Evolutionary conservation across 129 eudicot genomes (phyloP).

Genomic region (Helianthus tuberosus): DNA sequence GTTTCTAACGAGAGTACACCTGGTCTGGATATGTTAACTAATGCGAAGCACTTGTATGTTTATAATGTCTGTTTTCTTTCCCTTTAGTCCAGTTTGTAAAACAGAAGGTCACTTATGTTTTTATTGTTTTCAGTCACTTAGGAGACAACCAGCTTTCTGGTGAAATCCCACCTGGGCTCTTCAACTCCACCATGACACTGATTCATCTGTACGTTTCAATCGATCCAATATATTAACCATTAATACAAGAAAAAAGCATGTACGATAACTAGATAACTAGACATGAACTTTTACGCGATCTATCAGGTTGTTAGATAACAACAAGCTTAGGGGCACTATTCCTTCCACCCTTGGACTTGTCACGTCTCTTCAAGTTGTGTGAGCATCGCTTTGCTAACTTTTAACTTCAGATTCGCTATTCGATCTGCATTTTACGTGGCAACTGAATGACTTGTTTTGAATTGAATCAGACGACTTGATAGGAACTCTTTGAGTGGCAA

Average conservation of each 20-base stretch:
- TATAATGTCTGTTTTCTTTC: background rate
- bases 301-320: constrained; percentile 46
- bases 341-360: constrained; percentile 48
- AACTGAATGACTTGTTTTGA: constrained; percentile 5
- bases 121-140: constrained; percentile 32
- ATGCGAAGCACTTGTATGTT: constrained; percentile 64
- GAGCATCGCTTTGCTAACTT: constrained; percentile 24
- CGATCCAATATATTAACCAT: background rate
- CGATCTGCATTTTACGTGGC: background rate
- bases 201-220: constrained; percentile 56
- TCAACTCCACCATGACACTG: constrained; percentile 52
- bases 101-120: background rate
- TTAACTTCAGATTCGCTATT: constrained; percentile 1
- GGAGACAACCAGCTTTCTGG: constrained; percentile 70
- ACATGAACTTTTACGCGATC: background rate
- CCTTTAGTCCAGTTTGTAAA: background rate
- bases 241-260: background rate
- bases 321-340: constrained; percentile 43
- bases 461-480: constrained; percentile 46
- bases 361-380: constrained; percentile 41
- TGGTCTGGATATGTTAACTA: constrained; percentile 73
- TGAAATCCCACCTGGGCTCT: constrained; percentile 49
- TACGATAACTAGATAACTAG: background rate
- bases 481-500: constrained; percentile 39
- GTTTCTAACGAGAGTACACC: constrained; percentile 56